Percentiles rank a stretch among this genome's conserved stretches.
phyloP scores from a whole-genome alignment of 2,329 filamentous ascomycete genomes.

The Mollisiaceae sp. region DNA sequence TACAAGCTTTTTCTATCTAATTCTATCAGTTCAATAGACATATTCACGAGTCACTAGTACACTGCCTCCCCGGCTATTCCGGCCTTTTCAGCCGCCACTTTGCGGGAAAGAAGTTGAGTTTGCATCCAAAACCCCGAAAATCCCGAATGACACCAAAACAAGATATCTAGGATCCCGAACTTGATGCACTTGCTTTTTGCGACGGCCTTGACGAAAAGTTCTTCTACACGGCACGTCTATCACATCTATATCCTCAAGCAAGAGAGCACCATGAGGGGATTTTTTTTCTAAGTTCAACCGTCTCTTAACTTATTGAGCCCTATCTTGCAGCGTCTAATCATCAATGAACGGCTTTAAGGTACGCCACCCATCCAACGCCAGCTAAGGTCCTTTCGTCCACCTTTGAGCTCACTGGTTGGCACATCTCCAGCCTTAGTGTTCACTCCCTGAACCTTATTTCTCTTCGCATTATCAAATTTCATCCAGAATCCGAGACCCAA shows the following conservation, averaged over 20 bases:
- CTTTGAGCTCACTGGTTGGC: conserved; percentile 19
- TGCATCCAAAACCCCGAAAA: not conserved
- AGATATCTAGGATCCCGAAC: too few relatives aligned
- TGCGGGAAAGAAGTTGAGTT: not conserved
- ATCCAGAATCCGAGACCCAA: conserved; percentile 65
- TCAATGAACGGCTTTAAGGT: not conserved
- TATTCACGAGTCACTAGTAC: too few relatives aligned
- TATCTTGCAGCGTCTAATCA: not conserved
- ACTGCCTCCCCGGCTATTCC: too few relatives aligned
- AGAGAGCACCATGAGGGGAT: not conserved
- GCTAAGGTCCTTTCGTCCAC: conserved; percentile 20
- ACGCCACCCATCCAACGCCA: conserved; percentile 31
- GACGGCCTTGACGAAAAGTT: too few relatives aligned
- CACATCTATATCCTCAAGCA: not conserved
- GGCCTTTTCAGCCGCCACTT: not conserved
- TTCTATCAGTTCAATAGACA: too few relatives aligned
- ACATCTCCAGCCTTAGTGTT: conserved; percentile 24
- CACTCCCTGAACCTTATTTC: conserved; percentile 52
- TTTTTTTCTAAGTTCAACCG: not conserved
- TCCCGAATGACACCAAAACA: not conserved
- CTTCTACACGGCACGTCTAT: not conserved
- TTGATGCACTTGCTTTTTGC: too few relatives aligned
- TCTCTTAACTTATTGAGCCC: not conserved
- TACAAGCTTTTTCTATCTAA: not conserved
- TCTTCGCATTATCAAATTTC: conserved; percentile 66